These are phyloP conservation scores for Ceratobasidium sp. DNA, from an alignment of 1,284 basidiomycete genomes.

Conservation along the genomic window DNA sequence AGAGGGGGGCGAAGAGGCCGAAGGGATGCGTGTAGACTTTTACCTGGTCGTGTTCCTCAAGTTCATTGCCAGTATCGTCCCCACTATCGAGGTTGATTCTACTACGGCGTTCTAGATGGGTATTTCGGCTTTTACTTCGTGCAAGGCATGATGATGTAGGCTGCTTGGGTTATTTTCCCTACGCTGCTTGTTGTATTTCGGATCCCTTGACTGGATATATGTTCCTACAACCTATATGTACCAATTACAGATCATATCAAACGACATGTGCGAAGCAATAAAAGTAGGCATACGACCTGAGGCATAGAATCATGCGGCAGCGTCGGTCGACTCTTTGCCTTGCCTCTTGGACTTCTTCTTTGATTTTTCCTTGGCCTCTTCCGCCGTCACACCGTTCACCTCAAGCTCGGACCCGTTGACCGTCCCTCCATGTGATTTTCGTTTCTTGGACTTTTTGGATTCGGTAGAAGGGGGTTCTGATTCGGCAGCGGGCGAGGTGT, in stretches of 20 bases:
- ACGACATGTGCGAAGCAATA: slow-evolving; percentile 3
- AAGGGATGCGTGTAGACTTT: slow-evolving; percentile 93
- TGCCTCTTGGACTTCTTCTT: slow-evolving; percentile 39
- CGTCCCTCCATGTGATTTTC: slow-evolving; percentile 43
- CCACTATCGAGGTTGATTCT: slow-evolving; percentile 94
- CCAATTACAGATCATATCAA: slow-evolving; percentile 36
- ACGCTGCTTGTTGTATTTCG: slow-evolving; percentile 38
- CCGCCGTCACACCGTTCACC: not conserved
- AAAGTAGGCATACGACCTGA: not conserved
- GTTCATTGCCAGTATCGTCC: slow-evolving; percentile 93
- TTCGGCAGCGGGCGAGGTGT: slow-evolving; percentile 44
- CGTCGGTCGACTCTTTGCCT: slow-evolving; percentile 1
- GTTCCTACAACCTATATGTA: slow-evolving; percentile 34
- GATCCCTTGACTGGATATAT: slow-evolving; percentile 32
- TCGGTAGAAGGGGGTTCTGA: slow-evolving; percentile 40
- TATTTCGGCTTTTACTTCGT: slow-evolving; percentile 13
- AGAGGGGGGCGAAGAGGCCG: slow-evolving; percentile 71
- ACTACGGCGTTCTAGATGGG: slow-evolving; percentile 74
- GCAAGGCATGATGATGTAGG: slow-evolving; percentile 21
- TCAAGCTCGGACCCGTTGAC: slow-evolving; percentile 31
- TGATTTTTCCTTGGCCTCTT: not conserved
- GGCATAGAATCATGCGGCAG: not conserved
- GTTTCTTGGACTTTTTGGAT: slow-evolving; percentile 24
- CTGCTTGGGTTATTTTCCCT: slow-evolving; percentile 30
- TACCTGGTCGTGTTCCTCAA: slow-evolving; percentile 97